Evolutionary conservation across 192 early-diverging fungal species (phyloP), one percentile per base, ranked within the genome.

Genomic region (Powellomyces hirtus): DNA sequence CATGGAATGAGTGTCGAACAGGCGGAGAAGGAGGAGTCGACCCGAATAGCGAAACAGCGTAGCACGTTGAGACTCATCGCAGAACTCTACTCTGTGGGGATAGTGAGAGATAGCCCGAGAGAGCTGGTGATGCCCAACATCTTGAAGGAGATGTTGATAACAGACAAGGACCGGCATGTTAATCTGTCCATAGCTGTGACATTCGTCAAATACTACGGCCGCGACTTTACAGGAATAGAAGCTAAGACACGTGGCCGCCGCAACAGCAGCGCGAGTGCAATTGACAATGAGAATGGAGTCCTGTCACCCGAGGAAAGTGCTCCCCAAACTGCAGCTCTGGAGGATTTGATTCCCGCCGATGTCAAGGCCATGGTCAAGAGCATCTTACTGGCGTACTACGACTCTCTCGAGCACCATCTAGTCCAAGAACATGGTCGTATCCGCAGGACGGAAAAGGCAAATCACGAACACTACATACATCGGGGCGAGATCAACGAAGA

Each of bases 71-170:
- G 94, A 6, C 73, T 96, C 8, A 71, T 91, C 2, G 78, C 82
- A 6, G 96, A 99, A 46, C 84, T 98, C 38, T 94, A 92, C 80
- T 71, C 94, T 16, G 86, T 85, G 6, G 92, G 91, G 0, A 81
- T 98, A 8, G 60, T 60, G 11, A 38, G 45, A 7, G 80, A 83
- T 16, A 7, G 53, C 70, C 91, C 31, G 68, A 84, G 86, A 40
- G 89, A 90, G 37, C 85, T 83, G 8, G 70, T 89, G 75, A 10
- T 82, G 71, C 14, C 67, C 75, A 7, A 69, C 2, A 55, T 78
- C 18, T 58, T 84, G 27, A 70, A 62, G 30, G 60, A 79, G 27
- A 74, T 76, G 72, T 82, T 71, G 72, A 75, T 71, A 5, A 58
- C 64, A n/a, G 83, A 85, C 66, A 76, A 74, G 56, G 68, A 75